phyloP scores from a whole-genome alignment of 2,329 filamentous ascomycete genomes.

The Malbranchea cinnamomea region DNA sequence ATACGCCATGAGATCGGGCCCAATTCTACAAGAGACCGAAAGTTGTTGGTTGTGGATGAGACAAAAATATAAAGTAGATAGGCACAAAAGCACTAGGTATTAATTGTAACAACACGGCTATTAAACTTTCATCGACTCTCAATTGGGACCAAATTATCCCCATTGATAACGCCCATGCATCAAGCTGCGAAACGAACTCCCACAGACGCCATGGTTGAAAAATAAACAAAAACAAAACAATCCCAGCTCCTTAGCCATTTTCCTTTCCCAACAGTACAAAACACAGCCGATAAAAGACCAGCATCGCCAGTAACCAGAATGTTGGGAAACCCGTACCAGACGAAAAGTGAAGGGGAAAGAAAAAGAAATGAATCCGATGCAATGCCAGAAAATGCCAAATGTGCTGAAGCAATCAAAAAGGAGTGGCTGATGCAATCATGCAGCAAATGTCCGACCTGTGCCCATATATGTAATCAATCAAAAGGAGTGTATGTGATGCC shows the following conservation, averaged over 20 bases:
- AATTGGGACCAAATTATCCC: too few relatives aligned
- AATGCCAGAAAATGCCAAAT: slow-evolving; percentile 7
- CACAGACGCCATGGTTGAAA: slow-evolving; percentile 2
- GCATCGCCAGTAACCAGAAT: too few relatives aligned
- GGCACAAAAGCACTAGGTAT: too few relatives aligned
- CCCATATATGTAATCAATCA: too few relatives aligned
- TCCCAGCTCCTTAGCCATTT: slow-evolving; percentile 2
- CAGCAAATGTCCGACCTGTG: too few relatives aligned
- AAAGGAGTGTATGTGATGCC: slow-evolving; percentile 7
- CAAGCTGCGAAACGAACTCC: slow-evolving; percentile 2
- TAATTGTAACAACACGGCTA: too few relatives aligned
- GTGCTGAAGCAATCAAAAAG: slow-evolving; percentile 4
- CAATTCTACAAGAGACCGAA: too few relatives aligned
- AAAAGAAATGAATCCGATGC: slow-evolving; percentile 8
- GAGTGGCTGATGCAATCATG: slow-evolving; percentile 10
- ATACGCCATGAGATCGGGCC: too few relatives aligned
- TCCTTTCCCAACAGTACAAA: slow-evolving; percentile 3
- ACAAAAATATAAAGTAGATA: too few relatives aligned
- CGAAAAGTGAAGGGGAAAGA: slow-evolving; percentile 2
- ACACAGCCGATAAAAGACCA: slow-evolving; percentile 2
- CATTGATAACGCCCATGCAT: too few relatives aligned
- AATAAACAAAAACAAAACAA: background rate
- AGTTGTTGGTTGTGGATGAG: too few relatives aligned
- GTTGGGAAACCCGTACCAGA: background rate
- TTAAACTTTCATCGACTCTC: too few relatives aligned